Base-by-base conservation (phyloP, 768 basidiomycete genomes). In the Auricularia sp. region DNA sequence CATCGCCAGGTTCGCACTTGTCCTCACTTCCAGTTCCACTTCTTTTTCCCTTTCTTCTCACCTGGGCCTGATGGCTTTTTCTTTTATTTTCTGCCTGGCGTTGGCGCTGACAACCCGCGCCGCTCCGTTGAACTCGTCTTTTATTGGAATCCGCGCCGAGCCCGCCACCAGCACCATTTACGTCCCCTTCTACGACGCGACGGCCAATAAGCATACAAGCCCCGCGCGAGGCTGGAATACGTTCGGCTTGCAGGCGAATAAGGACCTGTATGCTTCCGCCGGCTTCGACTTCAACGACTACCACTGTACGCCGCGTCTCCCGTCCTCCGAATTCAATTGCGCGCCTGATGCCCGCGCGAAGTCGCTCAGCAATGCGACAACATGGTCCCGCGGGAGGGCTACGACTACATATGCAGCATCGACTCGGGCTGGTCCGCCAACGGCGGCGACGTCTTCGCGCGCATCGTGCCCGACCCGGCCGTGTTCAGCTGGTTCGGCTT, bases 371-470 rank as follows among this genome's bases (percentile, higher is more conserved):
- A 59, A n/a, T 59, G 56, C 24, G 29, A 59, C 10, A 29, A 59
- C 13, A 59, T 59, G 7, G 34, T 33, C 24, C 14, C 56, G 56
- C 56, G 56, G 11, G 29, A 14, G 16, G 56, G 56, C 24, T 24
- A 34, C 24, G 54, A 58, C 39, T 64, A 64, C 39, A 14, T 29
- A 6, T 64, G 64, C 24, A 58, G 54, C 37, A 21, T 64, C 36
- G 64, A 64, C 64, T 64, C 64, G 37, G 64, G 64, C 7, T 64
- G 64, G 64, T 59, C 54, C 6, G 34, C 11, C 29, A 58, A 58
- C 37, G 64, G 58, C 21, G 64, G 64, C n/a, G 64, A 64, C 64
- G 35, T 33, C 10, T 35, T 37, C 35, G 64, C 36, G 3, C 64
- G 64, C 8, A 36, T 64, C 64, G 24, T n/a, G 10, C 56, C 56